Evolutionary conservation across 495 filamentous ascomycete species (phyloP).

Genomic region (Neurospora intermedia): DNA sequence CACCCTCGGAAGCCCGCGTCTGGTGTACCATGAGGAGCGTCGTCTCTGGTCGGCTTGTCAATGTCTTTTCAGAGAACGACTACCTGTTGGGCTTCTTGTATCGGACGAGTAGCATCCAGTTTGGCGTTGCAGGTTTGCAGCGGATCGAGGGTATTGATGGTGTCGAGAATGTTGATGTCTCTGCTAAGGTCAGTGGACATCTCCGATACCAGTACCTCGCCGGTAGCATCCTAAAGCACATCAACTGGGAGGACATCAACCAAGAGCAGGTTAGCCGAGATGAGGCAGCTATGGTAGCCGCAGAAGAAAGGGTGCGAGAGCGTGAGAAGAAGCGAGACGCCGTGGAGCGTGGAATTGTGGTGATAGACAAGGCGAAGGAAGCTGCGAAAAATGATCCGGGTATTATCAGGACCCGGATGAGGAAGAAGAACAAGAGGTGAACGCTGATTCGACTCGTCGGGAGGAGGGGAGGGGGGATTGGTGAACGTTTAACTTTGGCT

Average conservation of each 20-base stretch:
- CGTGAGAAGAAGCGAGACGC: constrained; percentile 17
- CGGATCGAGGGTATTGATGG: constrained; percentile 40
- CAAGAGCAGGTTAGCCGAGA: constrained; percentile 31
- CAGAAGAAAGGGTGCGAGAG: constrained; percentile 16
- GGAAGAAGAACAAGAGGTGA: constrained; percentile 13
- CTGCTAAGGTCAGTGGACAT: constrained; percentile 43
- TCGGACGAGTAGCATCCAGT: constrained; percentile 41
- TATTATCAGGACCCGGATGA: constrained; percentile 17
- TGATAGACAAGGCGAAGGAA: constrained; percentile 6
- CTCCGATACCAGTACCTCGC: constrained; percentile 43
- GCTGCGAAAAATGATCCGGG: constrained; percentile 14
- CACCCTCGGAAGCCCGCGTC: constrained; percentile 44
- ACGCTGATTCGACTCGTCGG: not conserved
- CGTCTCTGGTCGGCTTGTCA: constrained; percentile 45
- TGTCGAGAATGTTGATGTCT: constrained; percentile 48
- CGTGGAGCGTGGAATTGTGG: constrained; percentile 2
- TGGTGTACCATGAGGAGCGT: constrained; percentile 48
- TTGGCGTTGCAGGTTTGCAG: constrained; percentile 49
- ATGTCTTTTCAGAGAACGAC: constrained; percentile 50
- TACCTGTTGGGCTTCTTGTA: constrained; percentile 51
- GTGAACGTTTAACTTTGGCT: not conserved
- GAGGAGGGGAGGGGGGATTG: not conserved
- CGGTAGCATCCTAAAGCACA: constrained; percentile 41
- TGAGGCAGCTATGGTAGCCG: constrained; percentile 18
- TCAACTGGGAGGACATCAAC: constrained; percentile 48